Base-by-base conservation (phyloP, 345 rosid species). In the Camelina sativa region DNA sequence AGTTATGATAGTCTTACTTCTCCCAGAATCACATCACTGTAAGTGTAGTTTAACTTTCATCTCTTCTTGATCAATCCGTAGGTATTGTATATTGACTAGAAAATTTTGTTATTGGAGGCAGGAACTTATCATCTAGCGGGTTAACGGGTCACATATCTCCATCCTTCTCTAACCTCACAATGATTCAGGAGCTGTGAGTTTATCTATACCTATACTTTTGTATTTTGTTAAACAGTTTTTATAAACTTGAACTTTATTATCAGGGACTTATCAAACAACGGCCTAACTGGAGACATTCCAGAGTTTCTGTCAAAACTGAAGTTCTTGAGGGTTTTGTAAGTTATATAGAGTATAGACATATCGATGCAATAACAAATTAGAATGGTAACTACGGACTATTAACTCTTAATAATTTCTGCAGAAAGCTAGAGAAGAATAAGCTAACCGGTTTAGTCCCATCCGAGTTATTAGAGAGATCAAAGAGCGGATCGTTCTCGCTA, bases 191-290 rank as follows among this genome's bases (percentile, higher is more conserved):
- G 53, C 51, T 85, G 91, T 85, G 72, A 81, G 89, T 80, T 28
- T 1, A 44, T 19, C 44, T 37, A 46, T 25, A 51, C 38, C 11
- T 0, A 47, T 15, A 3, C 0, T 12, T 12, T 54, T 50, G 13
- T 51, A 13, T 30, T 19, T 19, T 55, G 5, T 19, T 20, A 44
- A 32, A 40, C 47, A 55, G 4, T 3, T 50, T 69, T 28, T 44
- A 46, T 50, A 44, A 52, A 44, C 5, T 47, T 77, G 4, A 63
- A 55, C 16, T 38, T 0, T 10, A 6, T 37, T 11, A n/a, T 47
- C 82, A 88, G 92, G 78, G 91, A 88, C 72, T 80, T 88, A 17
- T 90, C 91, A 2, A 72, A 79, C 72, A 87, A 85, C 53, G 76
- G 40, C 62, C 69, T 90, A 52, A 73, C 67, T 1, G 91, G 92